Conservation (phyloP, 2,329 filamentous ascomycete genomes). For the Trichoderma simmonsii region DNA sequence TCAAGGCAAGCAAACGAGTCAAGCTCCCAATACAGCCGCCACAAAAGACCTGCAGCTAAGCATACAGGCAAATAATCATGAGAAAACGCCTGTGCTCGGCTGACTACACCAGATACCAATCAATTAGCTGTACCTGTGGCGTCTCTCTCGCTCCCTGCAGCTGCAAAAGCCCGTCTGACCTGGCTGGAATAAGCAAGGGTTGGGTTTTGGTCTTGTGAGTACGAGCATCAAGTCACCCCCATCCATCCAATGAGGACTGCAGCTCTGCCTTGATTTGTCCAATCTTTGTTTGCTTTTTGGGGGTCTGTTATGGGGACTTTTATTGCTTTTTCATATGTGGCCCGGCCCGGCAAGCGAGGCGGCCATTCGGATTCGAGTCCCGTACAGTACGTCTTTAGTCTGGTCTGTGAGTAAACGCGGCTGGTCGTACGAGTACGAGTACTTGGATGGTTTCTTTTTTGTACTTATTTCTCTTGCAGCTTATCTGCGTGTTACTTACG, state of each 20-base stretch:
- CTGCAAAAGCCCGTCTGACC: slow-evolving; percentile 23
- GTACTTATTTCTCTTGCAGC: neutral
- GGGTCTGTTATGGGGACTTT: neutral
- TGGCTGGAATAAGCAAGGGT: slow-evolving; percentile 18
- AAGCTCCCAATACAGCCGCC: neutral
- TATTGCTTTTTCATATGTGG: neutral
- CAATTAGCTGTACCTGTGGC: neutral
- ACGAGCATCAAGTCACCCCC: neutral
- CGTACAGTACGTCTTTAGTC: neutral
- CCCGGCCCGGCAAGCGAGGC: neutral
- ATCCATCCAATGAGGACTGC: slow-evolving; percentile 6
- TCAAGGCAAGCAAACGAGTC: neutral
- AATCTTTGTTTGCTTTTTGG: neutral
- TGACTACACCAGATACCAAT: neutral
- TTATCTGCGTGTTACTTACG: neutral
- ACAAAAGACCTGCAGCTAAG: neutral
- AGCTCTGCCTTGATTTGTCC: neutral
- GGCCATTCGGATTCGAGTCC: neutral
- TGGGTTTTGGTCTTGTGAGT: slow-evolving; percentile 9
- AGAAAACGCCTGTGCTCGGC: neutral
- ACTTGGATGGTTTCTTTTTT: neutral
- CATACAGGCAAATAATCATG: neutral
- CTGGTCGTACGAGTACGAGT: neutral
- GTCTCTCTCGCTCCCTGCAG: slow-evolving; percentile 15
- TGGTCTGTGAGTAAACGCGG: neutral